phyloP scores from a whole-genome alignment of 441 rosid genomes.

The Euphorbia celastroides region DNA sequence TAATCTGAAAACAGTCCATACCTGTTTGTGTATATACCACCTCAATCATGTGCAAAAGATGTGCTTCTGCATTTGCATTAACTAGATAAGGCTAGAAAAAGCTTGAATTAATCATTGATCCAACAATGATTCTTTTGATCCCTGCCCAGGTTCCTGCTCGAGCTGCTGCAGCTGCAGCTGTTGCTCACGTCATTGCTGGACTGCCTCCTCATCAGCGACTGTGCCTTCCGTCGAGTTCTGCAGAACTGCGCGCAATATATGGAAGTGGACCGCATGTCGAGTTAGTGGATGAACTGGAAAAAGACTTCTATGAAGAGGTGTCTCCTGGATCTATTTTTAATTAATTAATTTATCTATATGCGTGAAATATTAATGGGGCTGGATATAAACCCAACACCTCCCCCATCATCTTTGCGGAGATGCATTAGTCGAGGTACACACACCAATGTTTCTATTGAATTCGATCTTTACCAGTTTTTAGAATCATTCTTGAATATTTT shows the following conservation, averaged over 20 bases:
- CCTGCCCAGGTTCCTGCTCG: conserved; percentile 75
- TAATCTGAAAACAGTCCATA: not conserved
- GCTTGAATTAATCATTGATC: not conserved
- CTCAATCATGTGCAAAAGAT: not conserved
- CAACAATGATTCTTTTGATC: not conserved
- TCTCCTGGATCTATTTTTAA: conserved; percentile 18
- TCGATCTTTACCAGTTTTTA: conserved; percentile 1
- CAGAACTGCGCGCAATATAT: conserved; percentile 66
- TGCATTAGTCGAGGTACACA: not conserved
- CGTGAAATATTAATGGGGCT: not conserved
- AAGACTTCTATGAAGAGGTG: conserved; percentile 88
- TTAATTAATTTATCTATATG: not conserved
- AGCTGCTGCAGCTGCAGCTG: conserved; percentile 94
- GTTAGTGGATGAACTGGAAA: conserved; percentile 61
- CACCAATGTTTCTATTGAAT: conserved; percentile 12
- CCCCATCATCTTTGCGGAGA: not conserved
- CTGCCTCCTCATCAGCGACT: conserved; percentile 68
- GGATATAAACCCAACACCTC: not conserved
- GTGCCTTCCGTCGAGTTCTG: conserved; percentile 66
- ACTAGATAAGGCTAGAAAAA: not conserved
- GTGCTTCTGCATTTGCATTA: not conserved
- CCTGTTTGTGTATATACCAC: not conserved
- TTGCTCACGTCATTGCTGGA: conserved; percentile 82
- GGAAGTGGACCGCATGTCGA: conserved; percentile 60
- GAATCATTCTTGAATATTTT: not conserved